A percentile compares a stretch with the other conserved stretches of the same genome.
Conservation (phyloP, 2,329 filamentous ascomycete genomes). For the Metarhizium album region DNA sequence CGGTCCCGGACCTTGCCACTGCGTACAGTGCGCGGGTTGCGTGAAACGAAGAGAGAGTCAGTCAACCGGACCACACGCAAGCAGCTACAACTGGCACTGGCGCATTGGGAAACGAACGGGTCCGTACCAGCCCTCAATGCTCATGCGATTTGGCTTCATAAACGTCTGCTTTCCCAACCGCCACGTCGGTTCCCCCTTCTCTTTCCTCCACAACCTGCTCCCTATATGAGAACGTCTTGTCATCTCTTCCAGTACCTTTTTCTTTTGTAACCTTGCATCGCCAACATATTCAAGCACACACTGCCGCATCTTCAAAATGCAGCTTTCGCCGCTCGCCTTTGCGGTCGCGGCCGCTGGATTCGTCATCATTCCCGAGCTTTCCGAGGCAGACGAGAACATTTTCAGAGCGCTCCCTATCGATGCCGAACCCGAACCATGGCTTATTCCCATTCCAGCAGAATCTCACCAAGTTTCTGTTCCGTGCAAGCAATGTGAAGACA, state of each 20-base stretch:
- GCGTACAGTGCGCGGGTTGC: neutral
- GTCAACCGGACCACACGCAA: neutral
- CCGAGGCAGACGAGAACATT: constrained; percentile 29
- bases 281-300: neutral
- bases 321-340: constrained; percentile 21
- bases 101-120: neutral
- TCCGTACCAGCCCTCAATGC: neutral
- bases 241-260: neutral
- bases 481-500: constrained; percentile 43
- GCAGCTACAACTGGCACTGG: neutral
- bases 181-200: neutral
- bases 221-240: neutral
- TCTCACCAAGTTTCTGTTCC: constrained; percentile 35
- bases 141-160: neutral
- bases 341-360: constrained; percentile 33
- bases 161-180: neutral
- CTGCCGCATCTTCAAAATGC: constrained; percentile 15
- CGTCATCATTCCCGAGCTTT: constrained; percentile 41
- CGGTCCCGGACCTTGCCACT: neutral
- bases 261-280: too few species aligned
- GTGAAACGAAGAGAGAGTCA: neutral
- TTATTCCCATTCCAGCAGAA: constrained; percentile 23
- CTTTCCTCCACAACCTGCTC: neutral
- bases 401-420: constrained; percentile 29
- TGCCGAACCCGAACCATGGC: constrained; percentile 20